phyloP scores from a whole-genome alignment of 2,329 filamentous ascomycete species.

The Triangularia setosa region DNA sequence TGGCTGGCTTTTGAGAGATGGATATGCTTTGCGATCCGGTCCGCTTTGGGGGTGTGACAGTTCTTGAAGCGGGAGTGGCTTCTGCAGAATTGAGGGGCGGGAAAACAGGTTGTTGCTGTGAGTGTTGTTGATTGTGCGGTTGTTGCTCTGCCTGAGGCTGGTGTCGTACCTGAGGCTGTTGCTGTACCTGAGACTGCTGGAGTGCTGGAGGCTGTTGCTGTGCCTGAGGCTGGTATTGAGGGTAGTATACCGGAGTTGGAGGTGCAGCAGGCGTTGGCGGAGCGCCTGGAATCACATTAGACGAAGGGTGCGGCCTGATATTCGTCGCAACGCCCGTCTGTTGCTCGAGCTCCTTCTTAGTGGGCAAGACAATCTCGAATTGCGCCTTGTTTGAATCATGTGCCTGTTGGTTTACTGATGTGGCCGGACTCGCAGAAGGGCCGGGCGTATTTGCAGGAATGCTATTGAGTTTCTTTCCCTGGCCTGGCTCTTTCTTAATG shows the following conservation, averaged over 20 bases:
- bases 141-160: background rate
- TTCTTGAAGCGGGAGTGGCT: slow-evolving; percentile 12
- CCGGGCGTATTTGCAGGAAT: slow-evolving; percentile 18
- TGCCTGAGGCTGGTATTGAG: background rate
- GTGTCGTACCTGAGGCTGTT: background rate
- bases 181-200: background rate
- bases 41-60: slow-evolving; percentile 1
- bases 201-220: background rate
- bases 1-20: slow-evolving; percentile 27
- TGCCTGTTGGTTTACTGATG: slow-evolving; percentile 24
- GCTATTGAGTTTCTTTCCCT: background rate
- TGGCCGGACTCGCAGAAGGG: background rate
- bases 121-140: background rate
- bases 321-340: slow-evolving; percentile 7
- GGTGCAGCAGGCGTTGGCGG: background rate
- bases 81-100: background rate
- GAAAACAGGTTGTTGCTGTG: background rate
- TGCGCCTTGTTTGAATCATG: slow-evolving; percentile 36
- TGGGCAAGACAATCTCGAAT: slow-evolving; percentile 47
- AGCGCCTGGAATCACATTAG: background rate
- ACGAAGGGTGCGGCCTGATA: background rate
- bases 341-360: slow-evolving; percentile 34
- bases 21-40: slow-evolving; percentile 17
- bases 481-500: slow-evolving; percentile 16
- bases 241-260: background rate